Conservation (phyloP, 352 stramenopile genomes). For the Pythium rishiriense region DNA sequence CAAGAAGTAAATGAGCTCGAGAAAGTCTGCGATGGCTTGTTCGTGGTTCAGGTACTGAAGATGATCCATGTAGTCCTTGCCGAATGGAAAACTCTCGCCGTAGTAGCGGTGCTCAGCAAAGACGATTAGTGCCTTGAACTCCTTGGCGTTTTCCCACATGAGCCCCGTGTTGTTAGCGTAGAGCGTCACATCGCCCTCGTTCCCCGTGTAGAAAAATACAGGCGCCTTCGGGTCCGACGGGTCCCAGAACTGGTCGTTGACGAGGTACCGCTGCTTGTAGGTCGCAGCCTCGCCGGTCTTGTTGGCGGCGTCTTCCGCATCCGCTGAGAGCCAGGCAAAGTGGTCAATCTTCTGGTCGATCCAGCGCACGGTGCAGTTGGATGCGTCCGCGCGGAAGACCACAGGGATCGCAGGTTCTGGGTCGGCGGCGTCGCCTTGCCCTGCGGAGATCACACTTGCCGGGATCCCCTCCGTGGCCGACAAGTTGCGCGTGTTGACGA, state of each 20-base stretch:
- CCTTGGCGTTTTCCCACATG: conserved; percentile 92
- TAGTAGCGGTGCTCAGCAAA: conserved; percentile 97
- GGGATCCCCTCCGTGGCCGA: conserved; percentile 44
- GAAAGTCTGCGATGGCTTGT: conserved; percentile 94
- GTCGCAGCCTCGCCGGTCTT: conserved; percentile 37
- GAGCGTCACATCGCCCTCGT: conserved; percentile 93
- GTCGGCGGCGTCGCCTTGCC: background rate
- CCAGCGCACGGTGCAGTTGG: conserved; percentile 84
- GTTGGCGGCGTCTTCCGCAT: conserved; percentile 24
- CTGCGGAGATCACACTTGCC: conserved; percentile 34
- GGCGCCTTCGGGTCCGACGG: conserved; percentile 59
- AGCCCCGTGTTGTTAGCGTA: conserved; percentile 95
- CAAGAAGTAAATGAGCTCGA: conserved; percentile 85
- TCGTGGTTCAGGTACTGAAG: conserved; percentile 87
- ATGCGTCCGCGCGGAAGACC: conserved; percentile 40
- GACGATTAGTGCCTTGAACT: conserved; percentile 90
- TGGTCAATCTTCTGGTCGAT: conserved; percentile 91
- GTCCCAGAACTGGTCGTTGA: conserved; percentile 88
- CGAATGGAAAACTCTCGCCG: conserved; percentile 87
- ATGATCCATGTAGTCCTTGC: conserved; percentile 60
- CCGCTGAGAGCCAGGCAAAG: conserved; percentile 65
- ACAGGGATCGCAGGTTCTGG: background rate
- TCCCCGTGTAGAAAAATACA: conserved; percentile 95
- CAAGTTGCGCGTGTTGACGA: conserved; percentile 72
- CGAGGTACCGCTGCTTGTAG: conserved; percentile 88